Conservation (phyloP, 225 moss, liverwort and hornwort genomes). For the Thuidium tamariscinum region DNA sequence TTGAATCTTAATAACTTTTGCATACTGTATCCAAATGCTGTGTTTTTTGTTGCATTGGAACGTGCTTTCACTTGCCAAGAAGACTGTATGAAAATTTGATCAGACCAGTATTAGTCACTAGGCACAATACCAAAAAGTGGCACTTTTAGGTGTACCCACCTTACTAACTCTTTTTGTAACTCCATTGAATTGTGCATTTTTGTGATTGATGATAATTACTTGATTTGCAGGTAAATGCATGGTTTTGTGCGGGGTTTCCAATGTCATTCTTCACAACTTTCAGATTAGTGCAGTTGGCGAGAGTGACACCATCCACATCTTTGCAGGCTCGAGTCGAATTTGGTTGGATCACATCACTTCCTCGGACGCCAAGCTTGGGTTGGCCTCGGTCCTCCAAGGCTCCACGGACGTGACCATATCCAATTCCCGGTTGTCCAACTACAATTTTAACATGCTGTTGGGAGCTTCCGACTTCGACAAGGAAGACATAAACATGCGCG, state of each 20-base stretch:
- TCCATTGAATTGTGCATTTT: fast-evolving
- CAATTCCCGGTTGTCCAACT: slow-evolving; percentile 61
- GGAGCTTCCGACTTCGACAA: slow-evolving; percentile 75
- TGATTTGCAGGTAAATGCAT: slow-evolving; percentile 1
- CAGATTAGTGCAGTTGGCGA: slow-evolving; percentile 51
- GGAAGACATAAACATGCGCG: slow-evolving; percentile 59
- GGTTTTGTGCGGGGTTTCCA: slow-evolving; percentile 23
- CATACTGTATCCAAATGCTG: too few relatives aligned
- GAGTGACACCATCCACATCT: slow-evolving; percentile 87
- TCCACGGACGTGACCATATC: slow-evolving; percentile 90
- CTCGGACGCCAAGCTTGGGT: slow-evolving; percentile 65
- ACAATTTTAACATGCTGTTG: slow-evolving; percentile 90
- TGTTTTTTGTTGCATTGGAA: too few relatives aligned
- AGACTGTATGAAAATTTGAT: too few relatives aligned
- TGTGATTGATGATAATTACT: neutral
- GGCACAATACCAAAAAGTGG: too few relatives aligned
- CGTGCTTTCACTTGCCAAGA: too few relatives aligned
- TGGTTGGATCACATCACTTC: slow-evolving; percentile 92
- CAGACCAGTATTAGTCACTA: too few relatives aligned
- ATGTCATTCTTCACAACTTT: slow-evolving; percentile 80
- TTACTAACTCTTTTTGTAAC: neutral
- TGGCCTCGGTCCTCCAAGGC: slow-evolving; percentile 73
- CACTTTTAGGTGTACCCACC: too few relatives aligned
- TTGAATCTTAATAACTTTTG: too few relatives aligned
- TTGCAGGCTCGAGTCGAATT: slow-evolving; percentile 27